Conservation (phyloP, 768 basidiomycete species). For the Grammothele lineata region DNA sequence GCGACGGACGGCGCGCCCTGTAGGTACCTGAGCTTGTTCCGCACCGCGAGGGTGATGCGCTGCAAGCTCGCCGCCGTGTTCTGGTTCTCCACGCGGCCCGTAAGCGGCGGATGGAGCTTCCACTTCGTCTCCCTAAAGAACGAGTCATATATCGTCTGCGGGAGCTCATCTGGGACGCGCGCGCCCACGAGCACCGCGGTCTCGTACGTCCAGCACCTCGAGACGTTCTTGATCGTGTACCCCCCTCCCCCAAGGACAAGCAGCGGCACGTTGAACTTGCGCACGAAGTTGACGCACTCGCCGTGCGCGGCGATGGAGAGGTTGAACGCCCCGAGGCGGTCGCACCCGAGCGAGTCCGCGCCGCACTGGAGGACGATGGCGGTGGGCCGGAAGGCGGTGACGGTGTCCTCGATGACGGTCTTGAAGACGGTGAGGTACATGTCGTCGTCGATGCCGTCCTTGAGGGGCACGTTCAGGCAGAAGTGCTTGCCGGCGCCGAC, state of each 20-base stretch:
- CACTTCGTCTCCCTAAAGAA: conserved; percentile 92
- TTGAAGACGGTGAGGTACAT: conserved; percentile 96
- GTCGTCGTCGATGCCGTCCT: conserved; percentile 96
- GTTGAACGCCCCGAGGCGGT: conserved; percentile 95
- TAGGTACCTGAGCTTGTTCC: conserved; percentile 86
- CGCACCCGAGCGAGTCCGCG: conserved; percentile 93
- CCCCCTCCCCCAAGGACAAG: conserved; percentile 94
- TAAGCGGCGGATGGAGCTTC: conserved; percentile 90
- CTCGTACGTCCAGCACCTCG: conserved; percentile 99
- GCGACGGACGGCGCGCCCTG: conserved; percentile 95
- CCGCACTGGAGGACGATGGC: conserved; percentile 96
- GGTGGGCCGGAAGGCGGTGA: conserved; percentile 82
- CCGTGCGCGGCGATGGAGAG: conserved; percentile 96
- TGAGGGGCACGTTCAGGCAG: conserved; percentile 89
- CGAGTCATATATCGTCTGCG: conserved; percentile 83
- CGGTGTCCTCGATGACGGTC: conserved; percentile 91
- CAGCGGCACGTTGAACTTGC: conserved; percentile 86
- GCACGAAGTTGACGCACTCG: conserved; percentile 96
- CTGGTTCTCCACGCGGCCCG: conserved; percentile 88
- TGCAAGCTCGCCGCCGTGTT: conserved; percentile 83
- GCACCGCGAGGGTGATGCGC: conserved; percentile 79
- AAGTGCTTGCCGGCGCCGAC: conserved; percentile 90
- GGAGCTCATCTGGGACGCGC: conserved; percentile 80
- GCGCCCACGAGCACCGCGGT: conserved; percentile 89
- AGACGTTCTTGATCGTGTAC: conserved; percentile 95